phyloP scores from a whole-genome alignment of 192 early-diverging fungal genomes.

The Coemansia sp. region DNA sequence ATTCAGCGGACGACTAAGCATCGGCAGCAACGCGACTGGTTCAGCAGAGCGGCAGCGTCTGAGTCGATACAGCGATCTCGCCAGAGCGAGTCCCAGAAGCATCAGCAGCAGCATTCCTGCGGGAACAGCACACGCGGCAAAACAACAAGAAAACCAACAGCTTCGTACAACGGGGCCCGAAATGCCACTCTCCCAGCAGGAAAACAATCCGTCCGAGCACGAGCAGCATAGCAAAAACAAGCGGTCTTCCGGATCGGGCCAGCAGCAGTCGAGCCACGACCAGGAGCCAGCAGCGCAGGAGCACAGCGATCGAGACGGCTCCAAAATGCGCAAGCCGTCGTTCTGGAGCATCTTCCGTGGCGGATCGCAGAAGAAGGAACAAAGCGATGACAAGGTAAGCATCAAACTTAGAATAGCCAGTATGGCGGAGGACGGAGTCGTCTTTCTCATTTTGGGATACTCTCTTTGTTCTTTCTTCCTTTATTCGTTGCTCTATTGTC shows the following conservation, averaged over 20 bases:
- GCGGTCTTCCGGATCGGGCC: conserved; percentile 3
- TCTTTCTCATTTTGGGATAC: neutral
- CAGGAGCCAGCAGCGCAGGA: conserved; percentile 16
- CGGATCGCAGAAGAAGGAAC: conserved; percentile 43
- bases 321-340: conserved; percentile 57
- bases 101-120: neutral
- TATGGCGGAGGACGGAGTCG: neutral
- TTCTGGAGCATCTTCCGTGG: conserved; percentile 55
- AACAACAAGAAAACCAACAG: neutral
- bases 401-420: neutral
- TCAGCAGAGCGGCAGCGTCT: neutral
- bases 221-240: neutral
- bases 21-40: conserved; percentile 16
- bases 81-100: neutral
- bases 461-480: neutral
- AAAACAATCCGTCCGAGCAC: neutral
- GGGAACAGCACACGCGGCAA: neutral
- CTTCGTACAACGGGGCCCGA: neutral
- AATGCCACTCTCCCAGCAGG: neutral
- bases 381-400: conserved; percentile 51
- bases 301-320: conserved; percentile 46
- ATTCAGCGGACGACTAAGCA: conserved; percentile 48
- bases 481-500: neutral
- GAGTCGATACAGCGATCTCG: neutral
- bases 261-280: conserved; percentile 15